Evolutionary conservation across 2,329 filamentous ascomycete species (phyloP), one percentile per base, ranked within the genome.

Genomic region (Talaromyces sp.): DNA sequence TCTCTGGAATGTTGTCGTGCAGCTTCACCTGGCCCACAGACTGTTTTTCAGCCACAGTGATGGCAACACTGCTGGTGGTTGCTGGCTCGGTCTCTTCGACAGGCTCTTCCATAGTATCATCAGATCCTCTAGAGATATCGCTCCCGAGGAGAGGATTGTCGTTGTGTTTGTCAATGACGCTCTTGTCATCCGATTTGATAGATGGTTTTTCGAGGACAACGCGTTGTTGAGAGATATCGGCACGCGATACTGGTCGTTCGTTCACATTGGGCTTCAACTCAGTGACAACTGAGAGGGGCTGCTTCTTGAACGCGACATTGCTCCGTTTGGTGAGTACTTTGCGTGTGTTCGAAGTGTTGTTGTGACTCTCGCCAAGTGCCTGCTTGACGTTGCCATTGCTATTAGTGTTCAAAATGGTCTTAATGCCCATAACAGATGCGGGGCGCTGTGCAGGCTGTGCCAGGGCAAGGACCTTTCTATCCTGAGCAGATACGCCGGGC

Each of bases 391-490:
- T 76, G 47, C 71, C 68, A 22, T 71, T 58, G 67, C 70, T 74
- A 59, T 73, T 69, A 63, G 75, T 76, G 63, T 74, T 76, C 65
- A 79, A 62, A 49, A 78, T 58, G 68, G 75, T 75, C 68, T 79
- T 81, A 62, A 80, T 64, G 19, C 75, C 70, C 22, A 78, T 71
- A 59, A 78, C 72, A 24, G 76, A 78, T 50, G 85, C 70, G 33
- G 85, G 85, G 66, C 87, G 83, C 71, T 90, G 87, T n/a, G 87
- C 85, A n/a, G 87, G 87, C 69, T 86, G 83, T 45, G 80, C 77
- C 52, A 85, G 76, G 37, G 81, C 75, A 16, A 78, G 75, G 8
- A 82, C 75, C 71, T 84, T 83, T 66, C 78, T 80, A 24, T 80
- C 73, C 64, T 76, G 66, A 35, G 68, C 66, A 61, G 69, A 60